Evolutionary conservation across 371 early-diverging fungal species (phyloP), one percentile per base, ranked within the genome.

Genomic region (Lichtheimia hyalospora): DNA sequence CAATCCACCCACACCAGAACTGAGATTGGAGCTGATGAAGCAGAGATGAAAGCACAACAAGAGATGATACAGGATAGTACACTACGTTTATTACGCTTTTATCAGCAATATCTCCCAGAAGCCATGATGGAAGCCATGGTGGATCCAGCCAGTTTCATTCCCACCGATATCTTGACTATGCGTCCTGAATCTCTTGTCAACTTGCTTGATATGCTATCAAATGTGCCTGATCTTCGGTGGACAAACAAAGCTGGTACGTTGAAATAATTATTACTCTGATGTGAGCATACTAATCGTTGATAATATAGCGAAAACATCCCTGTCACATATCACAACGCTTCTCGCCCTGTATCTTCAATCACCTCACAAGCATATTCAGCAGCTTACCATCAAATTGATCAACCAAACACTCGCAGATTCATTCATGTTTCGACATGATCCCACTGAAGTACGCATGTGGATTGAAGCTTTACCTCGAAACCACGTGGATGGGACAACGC

Each of bases 91-190:
- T 77, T 93, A 39, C 75, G 84, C 16, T 82, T 84, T 43, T 92
- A 89, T 63, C 88, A 90, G 56, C 77, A 77, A 20, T 83, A 84
- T 62, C 75, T 89, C 10, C 89, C 90, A 0, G 86, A 86, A 43
- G 64, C 83, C 1, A 69, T 90, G 43, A 76, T 80, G 63, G 91
- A 92, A 60, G 77, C 88, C 21, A 82, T 87, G 53, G 87, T 92
- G 50, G 90, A 92, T 64, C 77, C 84, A 34, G 85, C 86, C 44
- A 90, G 89, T 52, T 81, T 93, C 27, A 81, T 92, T n/a, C 91
- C 92, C 4, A 61, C 75, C 4, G 84, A 90, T 62, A 82, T 89
- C 39, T 64, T 79, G 5, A 64, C 72, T 15, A 72, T 83, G 10
- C 74, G 85, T 18, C 73, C 83, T 13, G 84, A 82, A 16, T 70